These are phyloP conservation scores for Clitopilus hobsonii DNA, from an alignment of 768 basidiomycete species.

Conservation along the genomic window DNA sequence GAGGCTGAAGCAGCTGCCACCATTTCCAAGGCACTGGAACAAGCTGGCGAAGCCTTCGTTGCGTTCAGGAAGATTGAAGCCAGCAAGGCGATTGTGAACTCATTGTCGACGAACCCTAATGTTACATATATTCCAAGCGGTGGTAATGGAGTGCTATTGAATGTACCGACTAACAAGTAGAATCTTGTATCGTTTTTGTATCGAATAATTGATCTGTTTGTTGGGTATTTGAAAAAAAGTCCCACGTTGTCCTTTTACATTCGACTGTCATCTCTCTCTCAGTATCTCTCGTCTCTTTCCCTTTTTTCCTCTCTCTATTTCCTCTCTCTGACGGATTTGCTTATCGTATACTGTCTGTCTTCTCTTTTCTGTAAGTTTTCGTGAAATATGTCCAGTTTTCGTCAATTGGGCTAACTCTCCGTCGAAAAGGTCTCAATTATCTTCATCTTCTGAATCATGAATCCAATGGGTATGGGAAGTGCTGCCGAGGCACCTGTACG, in stretches of 20 bases:
- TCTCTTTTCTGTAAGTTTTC: constrained; percentile 24
- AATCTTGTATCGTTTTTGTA: no score
- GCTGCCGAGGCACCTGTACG: constrained; percentile 76
- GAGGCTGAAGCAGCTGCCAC: constrained; percentile 97
- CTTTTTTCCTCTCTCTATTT: constrained; percentile 39
- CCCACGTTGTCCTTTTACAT: constrained; percentile 38
- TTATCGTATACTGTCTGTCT: constrained; percentile 43
- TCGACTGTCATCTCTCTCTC: constrained; percentile 42
- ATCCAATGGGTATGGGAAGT: constrained; percentile 67
- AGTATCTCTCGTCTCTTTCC: constrained; percentile 37
- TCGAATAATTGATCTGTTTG: constrained; percentile 9
- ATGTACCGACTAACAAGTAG: constrained; percentile 63
- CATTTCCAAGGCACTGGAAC: constrained; percentile 85
- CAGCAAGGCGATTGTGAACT: constrained; percentile 93
- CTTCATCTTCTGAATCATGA: constrained; percentile 65
- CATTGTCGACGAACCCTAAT: constrained; percentile 72
- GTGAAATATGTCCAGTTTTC: no score
- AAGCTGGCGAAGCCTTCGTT: constrained; percentile 95
- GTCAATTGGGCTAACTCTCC: no score
- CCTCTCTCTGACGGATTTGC: constrained; percentile 58
- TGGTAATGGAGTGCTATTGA: constrained; percentile 76
- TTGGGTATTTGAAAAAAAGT: constrained; percentile 26
- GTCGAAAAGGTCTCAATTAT: constrained; percentile 40
- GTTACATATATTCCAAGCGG: constrained; percentile 87
- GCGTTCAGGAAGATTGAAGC: constrained; percentile 96